These are phyloP conservation scores for Pythium coloratum DNA, from an alignment of 352 stramenopile genomes.

Conservation along the genomic window DNA sequence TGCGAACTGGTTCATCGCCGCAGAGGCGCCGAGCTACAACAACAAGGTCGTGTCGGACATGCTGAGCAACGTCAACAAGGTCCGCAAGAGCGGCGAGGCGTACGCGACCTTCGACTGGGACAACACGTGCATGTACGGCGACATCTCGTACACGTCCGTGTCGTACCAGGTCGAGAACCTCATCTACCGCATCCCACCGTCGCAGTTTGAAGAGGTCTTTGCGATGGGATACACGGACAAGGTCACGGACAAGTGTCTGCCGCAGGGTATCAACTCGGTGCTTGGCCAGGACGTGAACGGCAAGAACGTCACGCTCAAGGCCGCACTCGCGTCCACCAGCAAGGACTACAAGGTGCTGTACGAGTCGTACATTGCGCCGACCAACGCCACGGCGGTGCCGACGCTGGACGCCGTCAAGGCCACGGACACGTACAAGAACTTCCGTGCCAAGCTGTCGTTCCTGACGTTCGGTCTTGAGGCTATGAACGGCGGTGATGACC, in stretches of 20 bases:
- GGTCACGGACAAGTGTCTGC: constrained; percentile 47
- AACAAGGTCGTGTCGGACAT: constrained; percentile 45
- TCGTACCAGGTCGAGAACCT: constrained; percentile 61
- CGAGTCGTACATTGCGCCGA: constrained; percentile 50
- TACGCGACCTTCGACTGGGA: constrained; percentile 68
- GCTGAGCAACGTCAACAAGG: constrained; percentile 34
- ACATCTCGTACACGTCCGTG: constrained; percentile 68
- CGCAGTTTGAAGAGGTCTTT: constrained; percentile 45
- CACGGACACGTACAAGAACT: constrained; percentile 52
- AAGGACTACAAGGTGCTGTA: constrained; percentile 39
- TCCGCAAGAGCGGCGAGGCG: constrained; percentile 38
- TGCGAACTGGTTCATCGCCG: constrained; percentile 37
- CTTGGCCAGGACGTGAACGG: constrained; percentile 42
- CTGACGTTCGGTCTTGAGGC: constrained; percentile 46
- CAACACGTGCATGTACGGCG: constrained; percentile 67
- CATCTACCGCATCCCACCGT: constrained; percentile 46
- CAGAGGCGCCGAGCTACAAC: constrained; percentile 62
- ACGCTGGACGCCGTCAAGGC: constrained; percentile 31
- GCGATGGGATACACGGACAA: constrained; percentile 53
- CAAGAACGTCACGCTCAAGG: constrained; percentile 43
- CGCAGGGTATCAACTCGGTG: constrained; percentile 44
- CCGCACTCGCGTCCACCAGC: constrained; percentile 22
- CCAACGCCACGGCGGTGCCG: constrained; percentile 13
- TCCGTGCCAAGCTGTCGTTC: constrained; percentile 56
- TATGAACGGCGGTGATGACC: constrained; percentile 45